Conservation (phyloP, 768 basidiomycete species). For the Russula brevipes region DNA sequence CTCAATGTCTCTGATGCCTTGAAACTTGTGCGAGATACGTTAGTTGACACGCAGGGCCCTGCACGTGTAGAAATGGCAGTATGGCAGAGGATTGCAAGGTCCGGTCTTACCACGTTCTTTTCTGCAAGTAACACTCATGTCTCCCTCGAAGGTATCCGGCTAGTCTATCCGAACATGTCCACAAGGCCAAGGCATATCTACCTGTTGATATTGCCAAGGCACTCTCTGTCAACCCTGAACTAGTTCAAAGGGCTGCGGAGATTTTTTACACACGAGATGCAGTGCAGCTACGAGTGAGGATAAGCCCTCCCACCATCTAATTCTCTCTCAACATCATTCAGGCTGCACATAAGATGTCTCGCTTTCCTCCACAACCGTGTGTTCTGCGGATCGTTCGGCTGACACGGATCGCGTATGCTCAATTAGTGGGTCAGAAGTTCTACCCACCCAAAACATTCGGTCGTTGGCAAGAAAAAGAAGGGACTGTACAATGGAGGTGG, state of each 20-base stretch:
- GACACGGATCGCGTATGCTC: constrained; percentile 93
- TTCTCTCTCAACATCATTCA: constrained; percentile 29
- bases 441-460: constrained; percentile 89
- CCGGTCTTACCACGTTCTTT: constrained; percentile 6
- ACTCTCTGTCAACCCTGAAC: constrained; percentile 52
- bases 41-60: constrained; percentile 55
- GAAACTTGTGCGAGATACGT: constrained; percentile 50
- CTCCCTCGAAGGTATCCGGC: constrained; percentile 57
- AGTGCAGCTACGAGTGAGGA: constrained; percentile 73
- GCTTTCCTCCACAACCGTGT: constrained; percentile 73
- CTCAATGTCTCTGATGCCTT: constrained; percentile 61
- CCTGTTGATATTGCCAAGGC: constrained; percentile 77
- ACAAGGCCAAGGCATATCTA: constrained; percentile 72
- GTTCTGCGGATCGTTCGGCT: constrained; percentile 61
- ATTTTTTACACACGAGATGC: constrained; percentile 96
- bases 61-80: constrained; percentile 55
- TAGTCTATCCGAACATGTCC: constrained; percentile 60
- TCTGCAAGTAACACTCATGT: constrained; percentile 2
- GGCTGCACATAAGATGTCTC: constrained; percentile 85
- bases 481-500: constrained; percentile 67
- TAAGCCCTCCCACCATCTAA: background rate
- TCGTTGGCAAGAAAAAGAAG: constrained; percentile 57
- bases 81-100: constrained; percentile 69
- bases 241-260: constrained; percentile 85
- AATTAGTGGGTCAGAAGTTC: constrained; percentile 86